Conservation (phyloP, 2,329 filamentous ascomycete species). For the Thelonectria rubi region DNA sequence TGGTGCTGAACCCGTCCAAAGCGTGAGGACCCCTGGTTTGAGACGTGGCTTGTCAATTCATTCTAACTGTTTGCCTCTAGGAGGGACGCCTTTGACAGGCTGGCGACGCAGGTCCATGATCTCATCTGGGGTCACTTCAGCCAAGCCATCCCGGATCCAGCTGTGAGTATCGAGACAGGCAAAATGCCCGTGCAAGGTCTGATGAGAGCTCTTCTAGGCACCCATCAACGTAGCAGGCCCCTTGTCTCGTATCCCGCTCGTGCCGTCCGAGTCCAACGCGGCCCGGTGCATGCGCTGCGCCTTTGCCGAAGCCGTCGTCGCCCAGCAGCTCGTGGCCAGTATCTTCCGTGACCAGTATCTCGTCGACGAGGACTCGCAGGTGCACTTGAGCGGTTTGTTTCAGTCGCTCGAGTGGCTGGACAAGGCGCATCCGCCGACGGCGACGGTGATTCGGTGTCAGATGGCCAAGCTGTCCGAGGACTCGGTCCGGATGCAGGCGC, state of each 20-base stretch:
- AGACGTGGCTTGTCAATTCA: neutral
- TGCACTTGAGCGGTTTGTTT: neutral
- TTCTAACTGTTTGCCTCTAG: neutral
- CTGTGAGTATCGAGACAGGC: neutral
- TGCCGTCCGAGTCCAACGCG: neutral
- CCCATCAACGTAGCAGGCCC: neutral
- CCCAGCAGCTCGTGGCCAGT: neutral
- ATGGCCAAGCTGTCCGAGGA: neutral
- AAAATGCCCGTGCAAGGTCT: neutral
- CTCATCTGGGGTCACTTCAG: conserved; percentile 1
- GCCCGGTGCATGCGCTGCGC: conserved; percentile 5
- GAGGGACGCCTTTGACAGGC: neutral
- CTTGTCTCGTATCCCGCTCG: conserved; percentile 3
- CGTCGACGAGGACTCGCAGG: neutral
- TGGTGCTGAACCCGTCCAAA: neutral
- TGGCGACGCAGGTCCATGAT: neutral
- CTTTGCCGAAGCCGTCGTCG: conserved; percentile 13
- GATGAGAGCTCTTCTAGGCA: neutral
- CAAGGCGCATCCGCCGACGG: neutral
- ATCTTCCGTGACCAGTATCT: conserved; percentile 6
- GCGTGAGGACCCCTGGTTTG: neutral
- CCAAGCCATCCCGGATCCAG: neutral
- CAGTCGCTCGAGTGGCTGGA: conserved; percentile 2
- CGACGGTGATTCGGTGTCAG: conserved; percentile 6
- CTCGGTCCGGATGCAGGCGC: neutral